phyloP scores from a whole-genome alignment of 805 yeast species.

The Ogataea methanolica region DNA sequence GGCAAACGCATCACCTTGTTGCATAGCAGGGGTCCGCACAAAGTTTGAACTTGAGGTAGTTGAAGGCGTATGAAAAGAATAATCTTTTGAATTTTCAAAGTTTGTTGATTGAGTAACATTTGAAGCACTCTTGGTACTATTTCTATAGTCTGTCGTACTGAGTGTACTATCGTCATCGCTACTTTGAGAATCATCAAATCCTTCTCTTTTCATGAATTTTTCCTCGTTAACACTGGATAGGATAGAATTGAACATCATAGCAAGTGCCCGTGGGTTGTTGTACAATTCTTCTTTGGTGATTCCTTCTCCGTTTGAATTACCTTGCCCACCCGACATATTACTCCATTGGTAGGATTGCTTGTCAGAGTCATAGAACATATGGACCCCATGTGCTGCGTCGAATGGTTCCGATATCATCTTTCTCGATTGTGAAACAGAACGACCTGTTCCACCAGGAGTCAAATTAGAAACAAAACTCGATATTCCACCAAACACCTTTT shows the following conservation, averaged over 20 bases:
- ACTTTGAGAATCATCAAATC: conserved; percentile 13
- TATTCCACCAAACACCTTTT: conserved; percentile 55
- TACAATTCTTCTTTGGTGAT: conserved; percentile 84
- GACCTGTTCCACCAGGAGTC: conserved; percentile 2
- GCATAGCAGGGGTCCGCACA: conserved; percentile 7
- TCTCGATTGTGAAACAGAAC: neutral
- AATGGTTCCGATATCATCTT: conserved; percentile 79
- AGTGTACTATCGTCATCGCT: conserved; percentile 17
- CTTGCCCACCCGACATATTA: conserved; percentile 68
- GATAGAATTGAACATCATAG: conserved; percentile 28
- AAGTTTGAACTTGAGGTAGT: conserved; percentile 9
- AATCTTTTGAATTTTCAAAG: conserved; percentile 3
- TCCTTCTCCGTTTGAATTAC: conserved; percentile 76
- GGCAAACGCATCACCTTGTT: conserved; percentile 6
- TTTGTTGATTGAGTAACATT: conserved; percentile 6
- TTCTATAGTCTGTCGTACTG: conserved; percentile 11
- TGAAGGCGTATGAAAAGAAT: conserved; percentile 8
- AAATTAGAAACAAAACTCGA: conserved; percentile 35
- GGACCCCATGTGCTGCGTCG: conserved; percentile 85
- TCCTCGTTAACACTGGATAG: conserved; percentile 20
- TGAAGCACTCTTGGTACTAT: conserved; percentile 13
- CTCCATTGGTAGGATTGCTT: neutral
- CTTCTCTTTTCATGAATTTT: conserved; percentile 28
- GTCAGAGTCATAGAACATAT: conserved; percentile 40
- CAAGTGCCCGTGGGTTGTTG: conserved; percentile 88